These are phyloP conservation scores for Cyclotella sp. DNA, from an alignment of 108 stramenopile species.

Conservation along the genomic window DNA sequence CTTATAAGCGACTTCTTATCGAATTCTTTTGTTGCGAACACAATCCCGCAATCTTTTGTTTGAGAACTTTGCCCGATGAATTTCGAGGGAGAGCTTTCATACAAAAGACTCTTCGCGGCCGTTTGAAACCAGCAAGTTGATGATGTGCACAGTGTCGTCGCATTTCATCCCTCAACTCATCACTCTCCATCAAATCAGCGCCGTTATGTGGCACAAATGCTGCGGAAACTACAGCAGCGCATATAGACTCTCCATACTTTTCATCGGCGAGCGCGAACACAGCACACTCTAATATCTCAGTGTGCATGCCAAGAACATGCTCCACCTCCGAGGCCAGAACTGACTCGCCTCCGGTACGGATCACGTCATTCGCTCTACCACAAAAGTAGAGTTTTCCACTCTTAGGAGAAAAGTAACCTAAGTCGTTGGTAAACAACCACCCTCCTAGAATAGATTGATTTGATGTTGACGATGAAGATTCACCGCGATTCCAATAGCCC, in stretches of 20 bases:
- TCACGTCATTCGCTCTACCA: conserved; percentile 81
- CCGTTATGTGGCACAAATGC: neutral
- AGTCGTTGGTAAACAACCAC: conserved; percentile 80
- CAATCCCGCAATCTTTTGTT: conserved; percentile 39
- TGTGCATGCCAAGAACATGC: conserved; percentile 56
- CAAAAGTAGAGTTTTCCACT: conserved; percentile 69
- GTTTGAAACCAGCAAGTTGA: conserved; percentile 77
- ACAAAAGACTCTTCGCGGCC: conserved; percentile 61
- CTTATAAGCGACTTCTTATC: neutral
- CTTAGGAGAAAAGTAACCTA: conserved; percentile 68
- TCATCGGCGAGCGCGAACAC: conserved; percentile 79
- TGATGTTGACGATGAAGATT: conserved; percentile 13
- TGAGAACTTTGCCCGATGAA: conserved; percentile 80
- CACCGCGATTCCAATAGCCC: conserved; percentile 89
- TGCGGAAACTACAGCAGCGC: conserved; percentile 66
- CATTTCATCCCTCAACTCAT: conserved; percentile 18
- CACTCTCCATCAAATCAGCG: conserved; percentile 13
- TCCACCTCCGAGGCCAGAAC: conserved; percentile 91
- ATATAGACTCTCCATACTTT: conserved; percentile 78
- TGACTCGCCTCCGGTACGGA: conserved; percentile 93
- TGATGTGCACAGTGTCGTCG: conserved; percentile 58
- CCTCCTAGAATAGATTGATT: neutral
- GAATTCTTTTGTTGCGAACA: neutral
- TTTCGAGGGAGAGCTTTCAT: conserved; percentile 70
- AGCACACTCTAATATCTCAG: conserved; percentile 64